Evolutionary conservation across 2,329 filamentous ascomycete genomes (phyloP), one percentile per base, ranked within the genome.

Genomic region (Penicillium hesseltinei): DNA sequence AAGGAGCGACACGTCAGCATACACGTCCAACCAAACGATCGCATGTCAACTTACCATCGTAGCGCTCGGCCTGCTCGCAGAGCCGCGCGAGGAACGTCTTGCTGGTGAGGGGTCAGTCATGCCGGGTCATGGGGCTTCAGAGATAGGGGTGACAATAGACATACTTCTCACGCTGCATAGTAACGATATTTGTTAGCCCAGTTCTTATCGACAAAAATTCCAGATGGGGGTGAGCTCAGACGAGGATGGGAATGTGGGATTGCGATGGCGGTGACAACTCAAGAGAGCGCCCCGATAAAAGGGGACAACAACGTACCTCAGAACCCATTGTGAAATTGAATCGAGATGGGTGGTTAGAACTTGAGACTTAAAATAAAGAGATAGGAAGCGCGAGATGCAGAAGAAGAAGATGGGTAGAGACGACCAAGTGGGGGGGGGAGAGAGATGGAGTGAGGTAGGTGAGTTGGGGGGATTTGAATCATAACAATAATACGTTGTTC

Each of bases 11-110:
- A 66, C 56, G 46, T 63, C 45, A 66, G 60, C 23, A 50, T 31
- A 38, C 42, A 50, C 38, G 52, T 19, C 35, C 45, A 39, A 36
- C 17, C 21, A 21, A 33, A 23, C 25, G n/a, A 47, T 4, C 27
- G 36, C 31, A 44, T 23, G 51, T 27, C 21, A 56, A 57, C 84
- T 79, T 78, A 87, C 84, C 94, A 93, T 99, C 93, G 83, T 99
- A 99, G 78, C 93, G 93, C 87, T 97, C 94, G 78, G 94, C 94
- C 88, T 99, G 94, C 90, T 97, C 94, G 86, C 94, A 97, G 78
- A 99, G 92, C 84, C 94, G 89, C 81, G 94, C 94, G 80, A 97
- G 91, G 87, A 97, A 97, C 77, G 94, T 97, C 89, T 97, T 97
- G 89, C 92, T 96, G 78, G 77, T 65, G 59, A 62, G 63, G 63